phyloP scores from a whole-genome alignment of 1,284 basidiomycete species.

The Boletus holoroseus region DNA sequence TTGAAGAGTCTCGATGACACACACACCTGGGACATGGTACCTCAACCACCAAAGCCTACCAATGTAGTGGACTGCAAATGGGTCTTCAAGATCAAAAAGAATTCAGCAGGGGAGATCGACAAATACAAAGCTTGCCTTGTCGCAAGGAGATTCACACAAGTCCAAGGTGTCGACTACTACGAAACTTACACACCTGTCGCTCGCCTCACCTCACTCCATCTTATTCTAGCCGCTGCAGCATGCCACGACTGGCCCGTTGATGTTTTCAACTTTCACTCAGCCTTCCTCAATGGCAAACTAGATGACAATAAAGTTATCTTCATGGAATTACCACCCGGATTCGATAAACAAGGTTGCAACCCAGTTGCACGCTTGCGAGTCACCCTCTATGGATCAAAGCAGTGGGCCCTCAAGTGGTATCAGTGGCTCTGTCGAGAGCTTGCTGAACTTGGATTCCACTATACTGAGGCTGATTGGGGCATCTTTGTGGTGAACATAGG shows the following conservation, averaged over 20 bases:
- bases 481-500: not conserved
- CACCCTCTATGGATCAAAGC: not conserved
- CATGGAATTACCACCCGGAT: not conserved
- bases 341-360: not conserved
- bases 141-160: not conserved
- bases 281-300: not conserved
- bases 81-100: constrained; percentile 5
- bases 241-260: not conserved
- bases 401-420: constrained; percentile 2
- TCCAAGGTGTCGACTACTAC: not conserved
- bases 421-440: not conserved
- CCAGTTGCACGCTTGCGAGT: not conserved
- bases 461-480: not conserved
- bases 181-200: not conserved
- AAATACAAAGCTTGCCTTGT: not conserved
- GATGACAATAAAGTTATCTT: not conserved
- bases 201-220: not conserved
- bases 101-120: not conserved
- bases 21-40: not conserved
- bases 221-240: not conserved
- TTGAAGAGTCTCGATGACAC: not conserved
- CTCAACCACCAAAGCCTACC: not conserved
- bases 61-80: not conserved
- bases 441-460: accelerated
- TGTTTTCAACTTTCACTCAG: not conserved